Percentiles rank a stretch among this genome's conserved stretches.
Evolutionary conservation across 1,139 yeast genomes (phyloP).

Genomic region (Suhomyces maxii): DNA sequence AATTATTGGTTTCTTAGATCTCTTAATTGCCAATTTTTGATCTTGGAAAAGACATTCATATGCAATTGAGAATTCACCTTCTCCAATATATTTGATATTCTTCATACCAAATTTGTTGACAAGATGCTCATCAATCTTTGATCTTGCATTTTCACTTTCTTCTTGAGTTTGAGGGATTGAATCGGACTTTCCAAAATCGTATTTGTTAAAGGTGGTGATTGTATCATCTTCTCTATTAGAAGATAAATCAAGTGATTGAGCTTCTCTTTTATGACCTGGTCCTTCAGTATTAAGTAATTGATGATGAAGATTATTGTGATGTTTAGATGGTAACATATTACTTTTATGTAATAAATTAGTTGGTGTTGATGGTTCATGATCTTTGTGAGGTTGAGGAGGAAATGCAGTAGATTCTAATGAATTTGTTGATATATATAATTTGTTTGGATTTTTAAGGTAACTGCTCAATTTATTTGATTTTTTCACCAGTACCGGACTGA

Average conservation of each 20-base stretch:
- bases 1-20: conserved; percentile 59
- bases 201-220: conserved; percentile 8
- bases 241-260: not conserved
- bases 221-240: conserved; percentile 10
- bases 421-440: conserved; percentile 10
- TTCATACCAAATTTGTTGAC: conserved; percentile 63
- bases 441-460: conserved; percentile 10
- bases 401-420: conserved; percentile 4
- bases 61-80: conserved; percentile 88
- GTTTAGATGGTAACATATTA: conserved; percentile 12
- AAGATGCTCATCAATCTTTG: conserved; percentile 57
- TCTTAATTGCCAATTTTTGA: conserved; percentile 79
- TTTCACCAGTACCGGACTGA: conserved; percentile 27
- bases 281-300: conserved; percentile 14
- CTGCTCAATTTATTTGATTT: conserved; percentile 10
- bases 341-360: conserved; percentile 18
- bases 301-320: conserved; percentile 12
- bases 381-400: conserved; percentile 3
- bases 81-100: conserved; percentile 69
- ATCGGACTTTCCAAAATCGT: conserved; percentile 2
- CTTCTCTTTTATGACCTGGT: not conserved
- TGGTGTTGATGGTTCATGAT: conserved; percentile 34
- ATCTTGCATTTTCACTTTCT: conserved; percentile 2
- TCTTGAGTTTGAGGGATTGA: conserved; percentile 8
- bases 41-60: conserved; percentile 70